phyloP scores from a whole-genome alignment of 2,329 filamentous ascomycete species.

The Talaromyces islandicus region DNA sequence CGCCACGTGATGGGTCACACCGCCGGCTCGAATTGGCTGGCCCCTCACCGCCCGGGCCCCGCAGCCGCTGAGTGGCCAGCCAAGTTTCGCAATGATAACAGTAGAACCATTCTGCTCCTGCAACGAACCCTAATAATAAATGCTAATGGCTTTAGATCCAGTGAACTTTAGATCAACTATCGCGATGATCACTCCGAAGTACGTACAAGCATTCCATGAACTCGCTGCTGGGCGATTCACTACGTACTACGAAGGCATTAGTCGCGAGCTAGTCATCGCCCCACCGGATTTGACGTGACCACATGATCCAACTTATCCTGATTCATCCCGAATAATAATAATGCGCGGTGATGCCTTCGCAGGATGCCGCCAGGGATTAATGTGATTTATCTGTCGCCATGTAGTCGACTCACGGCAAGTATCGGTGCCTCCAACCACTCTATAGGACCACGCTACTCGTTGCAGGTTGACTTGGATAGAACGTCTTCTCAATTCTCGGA shows the following conservation, averaged over 20 bases:
- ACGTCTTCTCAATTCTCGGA: neutral
- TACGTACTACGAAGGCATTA: neutral
- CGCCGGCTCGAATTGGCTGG: neutral
- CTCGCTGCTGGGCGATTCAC: neutral
- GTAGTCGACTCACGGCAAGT: neutral
- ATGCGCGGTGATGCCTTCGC: neutral
- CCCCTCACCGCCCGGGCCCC: conserved; percentile 2
- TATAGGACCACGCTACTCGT: neutral
- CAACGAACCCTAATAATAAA: too few relatives aligned
- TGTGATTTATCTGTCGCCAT: neutral
- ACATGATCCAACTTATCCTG: neutral
- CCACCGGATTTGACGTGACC: neutral
- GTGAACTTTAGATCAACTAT: neutral
- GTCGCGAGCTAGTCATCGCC: neutral
- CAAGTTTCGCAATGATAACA: neutral
- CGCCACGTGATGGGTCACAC: conserved; percentile 10
- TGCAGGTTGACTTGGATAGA: neutral
- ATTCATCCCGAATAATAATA: neutral
- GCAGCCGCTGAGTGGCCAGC: neutral
- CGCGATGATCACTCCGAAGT: neutral
- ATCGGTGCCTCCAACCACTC: neutral
- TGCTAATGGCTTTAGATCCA: neutral
- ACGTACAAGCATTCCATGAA: neutral
- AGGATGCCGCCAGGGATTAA: neutral
- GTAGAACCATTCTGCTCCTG: too few relatives aligned